Evolutionary conservation across 2,329 filamentous ascomycete genomes (phyloP), one percentile per base, ranked within the genome.

Genomic region (Diaporthe citriasiana): DNA sequence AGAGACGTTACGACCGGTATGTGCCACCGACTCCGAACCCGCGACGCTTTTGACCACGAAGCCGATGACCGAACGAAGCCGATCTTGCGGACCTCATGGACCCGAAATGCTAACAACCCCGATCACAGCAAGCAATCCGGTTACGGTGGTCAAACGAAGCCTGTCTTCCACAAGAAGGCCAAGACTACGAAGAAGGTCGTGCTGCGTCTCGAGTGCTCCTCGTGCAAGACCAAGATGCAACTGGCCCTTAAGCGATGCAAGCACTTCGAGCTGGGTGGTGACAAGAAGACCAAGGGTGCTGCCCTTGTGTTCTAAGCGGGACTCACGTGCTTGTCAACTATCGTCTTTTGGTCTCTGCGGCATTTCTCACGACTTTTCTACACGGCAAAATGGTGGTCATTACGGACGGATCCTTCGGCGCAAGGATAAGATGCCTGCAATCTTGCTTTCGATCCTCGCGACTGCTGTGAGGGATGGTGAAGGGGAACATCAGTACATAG

Each of bases 281-380:
- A 99, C 93, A 99, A 99, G 95, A 99, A 99, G 95, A 99, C 97
- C 83, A 99, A 99, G 95, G 97, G 97, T 93, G 97, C 97, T 83
- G 97, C 97, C 88, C 93, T 99, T 85, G 97, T 99, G 84, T 99
- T 99, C 92, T 99, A 98, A 93, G 89, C 90, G 87, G 60, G 72
- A 56, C 59, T 47, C 60, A 68, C 70, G 51, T 65, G 68, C 73
- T 74, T 59, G 68, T 74, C 74, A 74, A 72, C 70, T 50, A 71
- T 63, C 42, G 72, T 73, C 68, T 74, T 75, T 73, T 74, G 71
- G 71, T 75, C 59, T 66, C 63, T 71, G 74, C 74, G 74, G 74
- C 74, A 72, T 70, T 74, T 65, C 72, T 75, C 72, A 75, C 74
- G 72, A 75, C 72, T 74, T 71, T 68, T 70, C 68, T 72, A 75